Evolutionary conservation across 164 flowering plant genomes (phyloP), one percentile per base, ranked within the genome.

Genomic region (Annona squamosa): DNA sequence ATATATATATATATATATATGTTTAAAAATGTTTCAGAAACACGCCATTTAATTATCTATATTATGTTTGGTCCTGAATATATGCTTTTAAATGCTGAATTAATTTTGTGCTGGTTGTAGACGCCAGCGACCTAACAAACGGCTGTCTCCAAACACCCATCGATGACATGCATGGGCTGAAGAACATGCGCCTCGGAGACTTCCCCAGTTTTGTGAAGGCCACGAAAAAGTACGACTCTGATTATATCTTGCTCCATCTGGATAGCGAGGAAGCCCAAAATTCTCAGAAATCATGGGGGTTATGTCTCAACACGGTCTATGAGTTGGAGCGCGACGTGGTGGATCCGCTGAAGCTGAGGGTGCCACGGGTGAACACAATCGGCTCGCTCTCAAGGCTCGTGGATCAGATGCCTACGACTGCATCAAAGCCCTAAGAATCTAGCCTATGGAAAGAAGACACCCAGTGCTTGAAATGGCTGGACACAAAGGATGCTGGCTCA

Each of bases 161-260:
- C 3, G 79, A 80, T 72, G 78, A 79, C 79, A 68, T 80, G 16
- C 85, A 80, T 1, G 81, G 81, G 52, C 71, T 81, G 81, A 63
- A 66, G 45, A 48, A 74, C n/a, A 74, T 83, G 4, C 63, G 75
- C 12, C 61, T 83, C 9, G 78, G 72, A 65, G 79, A 83, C 19
- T 5, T 83, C 3, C 84, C 82, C 43, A 72, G 73, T 46, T 83
- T 78, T 74, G 66, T 81, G 48, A 45, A 79, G 48, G 81, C 83
- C 19, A 79, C 82, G 6, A 26, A 26, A 26, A 26, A 26, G 37
- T 26, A 26, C 37, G 74, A 78, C 44, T 71, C 73, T 17, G 61
- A 82, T 19, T 72, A 79, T 13, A 71, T 76, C 46, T 61, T 81
- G 83, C 70, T 75, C 44, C 57, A 81, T 41, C 75, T 75, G 71